Base-by-base conservation (phyloP, 2,329 filamentous ascomycete genomes). In the Trichoderma semiorbis region DNA sequence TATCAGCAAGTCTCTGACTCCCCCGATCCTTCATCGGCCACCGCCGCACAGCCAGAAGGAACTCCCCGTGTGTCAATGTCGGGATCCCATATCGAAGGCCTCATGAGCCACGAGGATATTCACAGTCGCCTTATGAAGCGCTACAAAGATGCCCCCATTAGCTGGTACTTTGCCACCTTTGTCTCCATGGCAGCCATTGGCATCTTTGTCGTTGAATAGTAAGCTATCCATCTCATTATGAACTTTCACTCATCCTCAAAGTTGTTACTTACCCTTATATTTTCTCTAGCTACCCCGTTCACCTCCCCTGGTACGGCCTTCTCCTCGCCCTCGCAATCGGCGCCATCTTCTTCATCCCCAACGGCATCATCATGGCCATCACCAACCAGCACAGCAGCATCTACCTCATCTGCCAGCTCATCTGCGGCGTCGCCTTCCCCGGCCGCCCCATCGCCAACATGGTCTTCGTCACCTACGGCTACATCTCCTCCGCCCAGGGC, bases 401-500 rank as follows among this genome's bases (percentile, higher is more conserved):
- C 75, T 96, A 95, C 79, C 87, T 96, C 43, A 93, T 96, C 76
- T 95, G 93, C 79, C 93, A 96, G 81, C 87, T 97, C 71, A 91
- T 96, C 74, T 95, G 93, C 74, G 94, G 94, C 69, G 90, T 88
- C 65, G 85, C 94, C 18, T 97, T 97, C 79, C 93, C 93, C 0
- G 94, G 94, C 32, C 91, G 92, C 1, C 94, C 94, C 1, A 93
- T 97, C 12, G 94, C 93, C 65, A 96, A 97, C 80, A 97, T 97
- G 94, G 93, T 97, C 43, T 97, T 97, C 77, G 93, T 95, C 62
- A 96, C 93, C 0, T 97, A 96, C 79, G 93, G 93, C 73, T 97
- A 96, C 81, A 96, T 96, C 78, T 94, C 92, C 5, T 95, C 92
- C 0, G 92, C 93, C 0, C 94, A 97, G 82, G 94, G 94, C 32